A percentile compares a stretch with the other conserved stretches of the same genome.
These are phyloP conservation scores for Sambucus nigra DNA, from an alignment of 129 eudicot genomes.

Conservation along the genomic window DNA sequence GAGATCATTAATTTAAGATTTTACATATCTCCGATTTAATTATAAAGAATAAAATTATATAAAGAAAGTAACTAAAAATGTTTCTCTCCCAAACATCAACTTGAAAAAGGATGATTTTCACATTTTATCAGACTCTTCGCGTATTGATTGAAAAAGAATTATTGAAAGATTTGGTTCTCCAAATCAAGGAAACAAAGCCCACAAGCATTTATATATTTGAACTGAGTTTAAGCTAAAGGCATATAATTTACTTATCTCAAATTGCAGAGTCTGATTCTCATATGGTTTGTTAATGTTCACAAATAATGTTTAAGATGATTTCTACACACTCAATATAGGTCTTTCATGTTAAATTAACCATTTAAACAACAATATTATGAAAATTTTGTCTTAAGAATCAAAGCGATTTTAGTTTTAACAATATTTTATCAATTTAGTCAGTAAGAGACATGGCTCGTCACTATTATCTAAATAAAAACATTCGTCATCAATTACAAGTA, in stretches of 20 bases:
- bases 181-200: slow-evolving; percentile 77
- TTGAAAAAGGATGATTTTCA: slow-evolving; percentile 4
- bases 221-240: neutral
- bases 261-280: neutral
- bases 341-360: too few species aligned
- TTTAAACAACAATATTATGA: neutral
- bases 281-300: neutral
- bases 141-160: slow-evolving; percentile 56
- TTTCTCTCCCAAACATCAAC: neutral
- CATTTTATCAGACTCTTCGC: slow-evolving; percentile 58
- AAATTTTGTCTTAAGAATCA: too few species aligned
- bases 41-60: too few species aligned
- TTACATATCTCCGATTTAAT: too few species aligned
- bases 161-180: slow-evolving; percentile 73
- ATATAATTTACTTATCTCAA: neutral
- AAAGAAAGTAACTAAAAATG: neutral
- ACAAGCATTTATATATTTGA: slow-evolving; percentile 11
- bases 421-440: too few species aligned
- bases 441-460: neutral
- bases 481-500: too few species aligned
- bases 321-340: too few species aligned
- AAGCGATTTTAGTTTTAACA: neutral
- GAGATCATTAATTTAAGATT: too few species aligned
- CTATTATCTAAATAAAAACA: too few species aligned
- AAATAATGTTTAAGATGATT: neutral